Evolutionary conservation across 768 basidiomycete species (phyloP).

Genomic region (Stropharia rugosoannulata): DNA sequence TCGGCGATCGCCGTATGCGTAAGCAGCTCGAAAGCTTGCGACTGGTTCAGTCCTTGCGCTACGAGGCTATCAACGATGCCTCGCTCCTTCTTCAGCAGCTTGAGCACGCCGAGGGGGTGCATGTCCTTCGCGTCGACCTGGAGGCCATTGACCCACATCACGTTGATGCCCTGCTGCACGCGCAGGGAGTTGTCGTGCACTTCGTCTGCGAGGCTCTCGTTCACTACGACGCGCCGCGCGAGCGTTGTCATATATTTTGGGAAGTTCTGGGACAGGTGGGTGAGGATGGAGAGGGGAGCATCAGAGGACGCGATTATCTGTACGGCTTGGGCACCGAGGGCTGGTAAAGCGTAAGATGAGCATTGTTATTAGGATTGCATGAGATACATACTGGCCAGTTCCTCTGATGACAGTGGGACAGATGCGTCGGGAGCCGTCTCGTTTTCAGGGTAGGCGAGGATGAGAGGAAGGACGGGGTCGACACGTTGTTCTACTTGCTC

Average conservation of each 20-base stretch:
- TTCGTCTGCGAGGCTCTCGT: slow-evolving; percentile 51
- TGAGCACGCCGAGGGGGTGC: slow-evolving; percentile 69
- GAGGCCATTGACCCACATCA: slow-evolving; percentile 83
- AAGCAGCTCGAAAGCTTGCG: slow-evolving; percentile 72
- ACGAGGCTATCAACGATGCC: slow-evolving; percentile 56
- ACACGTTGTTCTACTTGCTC: slow-evolving; percentile 24
- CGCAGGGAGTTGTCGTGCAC: slow-evolving; percentile 55
- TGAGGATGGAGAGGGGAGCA: slow-evolving; percentile 54
- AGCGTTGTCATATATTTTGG: slow-evolving; percentile 80
- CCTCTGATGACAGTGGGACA: slow-evolving; percentile 47
- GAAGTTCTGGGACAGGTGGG: slow-evolving; percentile 81
- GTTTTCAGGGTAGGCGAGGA: slow-evolving; percentile 40
- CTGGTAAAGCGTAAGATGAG: slow-evolving; percentile 24
- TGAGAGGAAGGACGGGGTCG: slow-evolving; percentile 38
- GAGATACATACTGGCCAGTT: slow-evolving; percentile 44
- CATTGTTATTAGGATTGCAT: background rate
- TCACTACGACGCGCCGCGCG: slow-evolving; percentile 63
- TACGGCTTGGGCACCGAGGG: slow-evolving; percentile 69
- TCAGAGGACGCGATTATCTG: slow-evolving; percentile 71
- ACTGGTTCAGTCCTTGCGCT: slow-evolving; percentile 57
- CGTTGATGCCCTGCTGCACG: slow-evolving; percentile 50
- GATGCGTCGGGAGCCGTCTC: slow-evolving; percentile 34
- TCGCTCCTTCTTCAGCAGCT: slow-evolving; percentile 74
- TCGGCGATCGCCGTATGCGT: slow-evolving; percentile 59
- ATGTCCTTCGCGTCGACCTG: slow-evolving; percentile 59